Base-by-base conservation (phyloP, 2,329 filamentous ascomycete genomes). In the Ascochyta viciae-villosae region DNA sequence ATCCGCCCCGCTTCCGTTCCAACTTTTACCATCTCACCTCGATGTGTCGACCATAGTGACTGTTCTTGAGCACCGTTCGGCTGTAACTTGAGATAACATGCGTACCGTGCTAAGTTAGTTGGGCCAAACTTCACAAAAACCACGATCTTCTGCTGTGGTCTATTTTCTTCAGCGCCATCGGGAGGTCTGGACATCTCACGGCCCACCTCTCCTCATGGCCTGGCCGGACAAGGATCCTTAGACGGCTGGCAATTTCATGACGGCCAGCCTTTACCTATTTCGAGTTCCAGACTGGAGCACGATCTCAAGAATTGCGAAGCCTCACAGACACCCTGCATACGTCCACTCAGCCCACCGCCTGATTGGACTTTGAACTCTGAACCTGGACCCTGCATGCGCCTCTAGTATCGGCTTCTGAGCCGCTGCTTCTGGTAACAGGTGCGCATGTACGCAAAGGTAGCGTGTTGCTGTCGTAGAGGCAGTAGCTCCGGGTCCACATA, bases 401-500 rank as follows among this genome's bases (percentile, higher is more conserved):
- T 44, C 22, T 55, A 45, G 34, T 10, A 31, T 49, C 34, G 23
- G 6, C 24, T 6, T 27, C 19, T 34, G 24, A 39, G 39, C 39
- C 50, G 33, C 33, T 23, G 15, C 31, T 48, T 39, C 29, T 38
- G 44, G 50, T 26, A 42, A 53, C 37, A 43, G 39, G 26, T 34
- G 50, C 31, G 38, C 33, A 33, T 54, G 6, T 31, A 41, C 33
- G 50, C 24, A 42, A 27, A 48, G 34, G 38, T 37, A 47, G 37
- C 42, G 42, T 27, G 34, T 13, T 47, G 33, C 31, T 27, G 44
- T 41, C 39, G 24, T 23, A 38, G 16, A 24, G 23, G 29, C 23
- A 31, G 27, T 29, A 29, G 39, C 41, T 37, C 46, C 23, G 53
- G 53, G 10, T 47, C 46, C 53, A 55, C 46, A 41, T 19, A 23